A percentile compares a stretch with the other conserved stretches of the same genome.
phyloP scores from a whole-genome alignment of 2,329 filamentous ascomycete species.

The Colletotrichum chlorophyti region DNA sequence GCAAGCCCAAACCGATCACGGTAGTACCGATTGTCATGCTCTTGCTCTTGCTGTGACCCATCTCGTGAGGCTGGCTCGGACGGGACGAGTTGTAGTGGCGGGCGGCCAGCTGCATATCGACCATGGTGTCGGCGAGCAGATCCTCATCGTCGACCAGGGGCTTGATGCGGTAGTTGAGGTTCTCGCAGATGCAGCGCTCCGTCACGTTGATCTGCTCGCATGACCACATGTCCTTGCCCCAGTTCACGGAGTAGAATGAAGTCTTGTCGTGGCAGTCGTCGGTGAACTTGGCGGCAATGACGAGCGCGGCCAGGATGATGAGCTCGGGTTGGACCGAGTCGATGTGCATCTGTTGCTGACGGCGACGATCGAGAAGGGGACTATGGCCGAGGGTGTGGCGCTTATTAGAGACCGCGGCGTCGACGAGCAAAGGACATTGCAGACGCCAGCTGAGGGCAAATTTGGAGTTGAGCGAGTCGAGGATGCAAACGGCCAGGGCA shows the following conservation, averaged over 20 bases:
- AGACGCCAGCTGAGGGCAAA: conserved; percentile 70
- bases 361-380: conserved; percentile 35
- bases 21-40: conserved; percentile 48
- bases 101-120: conserved; percentile 69
- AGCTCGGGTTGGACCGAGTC: conserved; percentile 68
- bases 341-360: conserved; percentile 56
- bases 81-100: conserved; percentile 37
- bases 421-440: conserved; percentile 56
- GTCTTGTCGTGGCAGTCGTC: conserved; percentile 64
- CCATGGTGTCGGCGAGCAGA: conserved; percentile 64
- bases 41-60: conserved; percentile 40
- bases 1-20: conserved; percentile 45
- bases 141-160: conserved; percentile 63
- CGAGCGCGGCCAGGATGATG: conserved; percentile 66
- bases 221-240: conserved; percentile 65
- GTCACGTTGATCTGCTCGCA: conserved; percentile 68
- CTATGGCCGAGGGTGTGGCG: conserved; percentile 56
- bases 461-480: conserved; percentile 68
- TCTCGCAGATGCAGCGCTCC: conserved; percentile 69
- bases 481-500: conserved; percentile 69
- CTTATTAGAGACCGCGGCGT: conserved; percentile 40
- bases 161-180: conserved; percentile 67
- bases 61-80: conserved; percentile 14
- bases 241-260: conserved; percentile 57
- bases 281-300: conserved; percentile 71